Evolutionary conservation across 2,329 filamentous ascomycete genomes (phyloP).

Genomic region (Trichoderma koningiopsis): DNA sequence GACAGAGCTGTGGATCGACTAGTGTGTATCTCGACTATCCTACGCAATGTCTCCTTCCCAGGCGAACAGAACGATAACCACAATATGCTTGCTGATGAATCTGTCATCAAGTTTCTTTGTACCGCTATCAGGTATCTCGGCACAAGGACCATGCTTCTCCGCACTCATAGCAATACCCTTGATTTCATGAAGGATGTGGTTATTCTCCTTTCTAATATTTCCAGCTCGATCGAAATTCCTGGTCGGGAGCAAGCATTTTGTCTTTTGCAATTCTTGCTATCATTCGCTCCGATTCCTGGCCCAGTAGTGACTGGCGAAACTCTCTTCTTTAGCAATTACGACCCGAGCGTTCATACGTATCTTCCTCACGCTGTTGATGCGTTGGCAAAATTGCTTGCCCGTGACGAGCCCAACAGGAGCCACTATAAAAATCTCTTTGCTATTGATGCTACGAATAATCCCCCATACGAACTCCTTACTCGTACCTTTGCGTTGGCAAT

Average conservation of each 20-base stretch:
- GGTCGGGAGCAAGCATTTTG: conserved; percentile 85
- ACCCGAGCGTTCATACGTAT: conserved; percentile 81
- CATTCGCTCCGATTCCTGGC: conserved; percentile 80
- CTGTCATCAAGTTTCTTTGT: conserved; percentile 81
- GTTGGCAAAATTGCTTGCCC: conserved; percentile 85
- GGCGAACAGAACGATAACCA: conserved; percentile 66
- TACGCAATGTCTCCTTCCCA: conserved; percentile 90
- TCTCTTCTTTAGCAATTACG: conserved; percentile 78
- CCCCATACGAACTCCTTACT: conserved; percentile 79
- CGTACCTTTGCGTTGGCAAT: conserved; percentile 85
- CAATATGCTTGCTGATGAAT: conserved; percentile 69
- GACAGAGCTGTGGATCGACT: conserved; percentile 84
- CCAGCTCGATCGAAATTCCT: conserved; percentile 77
- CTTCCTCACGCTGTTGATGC: conserved; percentile 87
- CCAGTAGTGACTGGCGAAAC: conserved; percentile 60
- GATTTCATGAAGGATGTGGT: conserved; percentile 98
- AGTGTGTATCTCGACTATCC: conserved; percentile 86
- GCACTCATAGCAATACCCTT: conserved; percentile 79
- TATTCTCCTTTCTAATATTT: conserved; percentile 85
- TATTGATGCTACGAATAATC: conserved; percentile 64
- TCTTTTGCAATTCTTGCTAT: conserved; percentile 83
- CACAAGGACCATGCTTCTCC: conserved; percentile 82
- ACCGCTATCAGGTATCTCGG: conserved; percentile 83
- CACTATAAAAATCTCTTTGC: conserved; percentile 83
- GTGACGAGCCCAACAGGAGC: conserved; percentile 88